Base-by-base conservation (phyloP, 495 filamentous ascomycete genomes). In the Penicillium salamii region DNA sequence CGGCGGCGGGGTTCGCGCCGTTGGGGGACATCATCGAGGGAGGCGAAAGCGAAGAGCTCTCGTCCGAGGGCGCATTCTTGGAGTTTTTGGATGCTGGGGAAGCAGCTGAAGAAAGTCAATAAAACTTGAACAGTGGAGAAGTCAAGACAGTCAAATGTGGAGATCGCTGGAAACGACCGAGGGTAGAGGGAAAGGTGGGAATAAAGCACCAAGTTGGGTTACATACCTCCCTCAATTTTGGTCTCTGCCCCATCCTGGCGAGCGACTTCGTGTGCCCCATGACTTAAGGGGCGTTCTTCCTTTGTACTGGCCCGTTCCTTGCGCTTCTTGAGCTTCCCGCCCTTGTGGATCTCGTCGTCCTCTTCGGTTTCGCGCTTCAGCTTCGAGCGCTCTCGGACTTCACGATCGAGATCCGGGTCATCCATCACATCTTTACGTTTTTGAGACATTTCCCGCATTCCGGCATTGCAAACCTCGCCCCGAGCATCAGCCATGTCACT, bases 401-500 rank as follows among this genome's bases (percentile, higher is more conserved):
- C 75, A 3, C 69, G 55, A 33, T 69, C 65, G 38, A 71, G 63
- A 21, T 79, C 76, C 2, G 66, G 59, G 8, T 83, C 76, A 42
- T 87, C 74, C n/a, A 68, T 57, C n/a, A 71, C 67, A 15, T 79
- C 75, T 58, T 87, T 87, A 31, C 84, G 78, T 54, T 74, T 80
- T 46, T 79, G 72, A 7, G 81, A 81, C 44, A 90, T 72, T 46
- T 86, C 77, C 28, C 87, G 76, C 81, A 91, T 90, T 18, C 83
- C 87, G 9, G 77, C 78, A 64, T 91, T 86, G 66, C 84, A 89
- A 34, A 77, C 68, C 14, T 72, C 70, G 3, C 79, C 79, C 8
- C 87, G 75, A 23, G 73, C 69, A 49, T 88, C 83, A 14, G 89
- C 85, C 46, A 86, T 70, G 18, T 84, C 76, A 59, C 77, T 75